Base-by-base conservation (phyloP, 257 asterid species). In the Solanum appendiculatum region DNA sequence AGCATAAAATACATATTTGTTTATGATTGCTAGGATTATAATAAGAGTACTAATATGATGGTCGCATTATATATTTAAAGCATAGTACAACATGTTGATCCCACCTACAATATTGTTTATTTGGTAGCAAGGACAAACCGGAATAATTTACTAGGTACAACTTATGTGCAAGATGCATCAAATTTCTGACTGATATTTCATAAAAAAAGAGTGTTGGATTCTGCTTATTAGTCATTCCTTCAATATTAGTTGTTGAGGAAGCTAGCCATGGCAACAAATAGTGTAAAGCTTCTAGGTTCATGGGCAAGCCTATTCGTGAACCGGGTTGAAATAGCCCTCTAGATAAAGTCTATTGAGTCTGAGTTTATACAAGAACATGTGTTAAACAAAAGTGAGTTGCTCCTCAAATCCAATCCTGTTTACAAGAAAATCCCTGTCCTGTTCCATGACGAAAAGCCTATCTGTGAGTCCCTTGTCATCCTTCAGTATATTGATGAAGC, bases 401-500 rank as follows among this genome's bases (percentile, higher is more conserved):
- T 90, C 14, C 88, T 89, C 8, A 86, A 89, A 89, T 85, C 89
- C 36, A 91, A 91, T 69, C 93, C 92, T 13, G 78, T 90, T 64
- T 75, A 88, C 77, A 82, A 87, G 88, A 87, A 88, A 37, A 70
- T 91, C 54, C 93, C 93, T 0, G 91, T 91, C 31, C 85, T 91
- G 3, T 84, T 91, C 80, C 91, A 90, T 74, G 88, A 56, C 11
- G 88, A 86, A 56, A 84, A 70, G 72, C 85, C 91, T 33, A 64
- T 90, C 6, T 87, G 91, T 29, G 90, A 90, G 34, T 91, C 92
- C 4, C 89, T 87, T 21, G 29, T 91, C 46, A 89, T 90, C 13
- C 86, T 90, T n/a, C 78, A 90, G 73, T 89, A 91, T 60, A 85
- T 90, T 37, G 93, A 91, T 60, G 92, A 90, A 40, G 29, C 33